Evolutionary conservation across 805 yeast genomes (phyloP), one percentile per base, ranked within the genome.

Genomic region (Suhomyces sp.): DNA sequence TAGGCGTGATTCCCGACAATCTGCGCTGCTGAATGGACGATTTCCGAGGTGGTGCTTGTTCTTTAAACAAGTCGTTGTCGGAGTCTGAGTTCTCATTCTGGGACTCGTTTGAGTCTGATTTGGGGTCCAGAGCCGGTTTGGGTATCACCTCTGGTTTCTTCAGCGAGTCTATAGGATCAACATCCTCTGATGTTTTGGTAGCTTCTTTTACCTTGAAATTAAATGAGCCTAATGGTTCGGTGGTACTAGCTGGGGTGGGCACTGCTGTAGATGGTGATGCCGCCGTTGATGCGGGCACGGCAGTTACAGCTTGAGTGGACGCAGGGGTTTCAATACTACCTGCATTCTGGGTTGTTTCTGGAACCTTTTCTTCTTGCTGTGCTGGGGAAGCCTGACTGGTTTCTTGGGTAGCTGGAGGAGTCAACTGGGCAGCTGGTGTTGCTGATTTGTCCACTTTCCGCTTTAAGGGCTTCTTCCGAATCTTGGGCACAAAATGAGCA

Each of bases 401-500:
- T 38, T 48, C 47, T 40, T 42, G 55, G 6, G 63, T 54, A 13
- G 62, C 50, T 4, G 65, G 56, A 2, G 57, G 55, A 6, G 57
- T 52, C 22, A 50, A 46, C 33, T 36, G 50, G 12, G 50, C 44
- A 6, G 42, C 42, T 13, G 42, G 42, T 2, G 42, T 38, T 13
- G 24, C 42, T 2, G 52, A 35, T 33, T 36, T 46, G 12, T 38
- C 48, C 15, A 33, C 47, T 38, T 50, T 49, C 46, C 61, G 64
- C 53, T 65, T 61, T 15, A 61, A 54, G 8, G 57, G 55, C 40
- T 67, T 60, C 57, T 65, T 67, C 59, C 64, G 68, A 38, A 71
- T 57, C 56, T 84, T 85, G 2, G 91, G 91, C n/a, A 79, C 74
- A 67, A 87, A 87, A 52, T 87, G 82, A 10, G 87, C 79, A 24